Percentiles rank a stretch among this genome's conserved stretches.
Conservation (phyloP, 1,139 yeast species). For the Geotrichum citri-aurantii region DNA sequence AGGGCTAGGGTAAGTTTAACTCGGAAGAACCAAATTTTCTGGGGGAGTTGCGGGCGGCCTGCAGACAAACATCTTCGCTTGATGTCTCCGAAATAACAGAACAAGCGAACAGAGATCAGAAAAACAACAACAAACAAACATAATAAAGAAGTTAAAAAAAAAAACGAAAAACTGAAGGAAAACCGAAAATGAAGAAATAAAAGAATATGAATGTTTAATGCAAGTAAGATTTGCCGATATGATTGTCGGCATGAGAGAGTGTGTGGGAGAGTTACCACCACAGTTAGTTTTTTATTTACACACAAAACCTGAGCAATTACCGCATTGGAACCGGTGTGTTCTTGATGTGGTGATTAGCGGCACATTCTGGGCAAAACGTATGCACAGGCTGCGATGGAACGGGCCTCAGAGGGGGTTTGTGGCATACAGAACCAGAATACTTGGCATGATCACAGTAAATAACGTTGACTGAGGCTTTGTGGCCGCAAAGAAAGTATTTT, state of each 20-base stretch:
- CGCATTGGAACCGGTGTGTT: conserved; percentile 3
- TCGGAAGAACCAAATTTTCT: neutral
- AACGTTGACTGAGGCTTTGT: conserved; percentile 15
- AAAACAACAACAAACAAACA: neutral
- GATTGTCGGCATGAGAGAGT: too few species aligned
- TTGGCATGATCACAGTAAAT: conserved; percentile 16
- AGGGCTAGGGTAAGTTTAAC: neutral
- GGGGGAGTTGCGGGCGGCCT: neutral
- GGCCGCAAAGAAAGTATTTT: conserved; percentile 17
- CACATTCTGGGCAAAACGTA: conserved; percentile 10
- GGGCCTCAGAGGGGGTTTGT: conserved; percentile 16
- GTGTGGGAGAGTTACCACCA: too few species aligned
- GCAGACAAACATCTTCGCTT: neutral
- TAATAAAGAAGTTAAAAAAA: too few species aligned
- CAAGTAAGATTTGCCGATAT: too few species aligned
- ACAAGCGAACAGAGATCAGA: neutral
- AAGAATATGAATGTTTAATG: too few species aligned
- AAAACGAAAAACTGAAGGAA: too few species aligned
- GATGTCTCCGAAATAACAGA: neutral
- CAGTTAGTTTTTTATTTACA: neutral
- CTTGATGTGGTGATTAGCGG: neutral
- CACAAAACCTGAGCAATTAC: neutral
- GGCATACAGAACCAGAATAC: conserved; percentile 16
- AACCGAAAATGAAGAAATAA: too few species aligned
- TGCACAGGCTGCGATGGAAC: conserved; percentile 13